Evolutionary conservation across 805 yeast species (phyloP).

Genomic region (Teunomyces atbi): DNA sequence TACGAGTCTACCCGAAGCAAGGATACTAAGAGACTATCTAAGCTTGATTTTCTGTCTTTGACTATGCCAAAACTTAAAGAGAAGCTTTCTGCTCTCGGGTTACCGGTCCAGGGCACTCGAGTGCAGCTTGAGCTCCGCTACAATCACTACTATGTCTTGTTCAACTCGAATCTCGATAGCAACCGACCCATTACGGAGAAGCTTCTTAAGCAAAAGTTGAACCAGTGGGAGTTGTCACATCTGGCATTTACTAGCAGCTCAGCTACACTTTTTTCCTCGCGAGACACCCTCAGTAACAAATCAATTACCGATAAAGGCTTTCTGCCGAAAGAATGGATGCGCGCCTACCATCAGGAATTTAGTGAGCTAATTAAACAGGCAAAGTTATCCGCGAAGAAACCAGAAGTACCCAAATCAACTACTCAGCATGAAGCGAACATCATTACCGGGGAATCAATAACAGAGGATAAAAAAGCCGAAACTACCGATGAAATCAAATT

Average conservation of each 20-base stretch:
- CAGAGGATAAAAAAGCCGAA: not conserved
- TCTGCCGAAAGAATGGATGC: slow-evolving; percentile 44
- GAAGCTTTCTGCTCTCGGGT: slow-evolving; percentile 50
- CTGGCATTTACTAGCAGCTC: slow-evolving; percentile 24
- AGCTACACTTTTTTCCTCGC: slow-evolving; percentile 22
- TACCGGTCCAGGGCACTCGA: slow-evolving; percentile 65
- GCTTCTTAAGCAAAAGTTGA: slow-evolving; percentile 53
- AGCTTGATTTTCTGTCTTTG: slow-evolving; percentile 61
- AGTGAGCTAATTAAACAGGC: slow-evolving; percentile 38
- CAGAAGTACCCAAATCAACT: not conserved
- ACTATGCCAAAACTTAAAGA: slow-evolving; percentile 60
- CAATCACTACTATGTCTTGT: slow-evolving; percentile 70
- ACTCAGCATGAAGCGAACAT: too few species aligned
- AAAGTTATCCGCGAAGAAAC: slow-evolving; percentile 10
- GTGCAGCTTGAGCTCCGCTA: slow-evolving; percentile 65
- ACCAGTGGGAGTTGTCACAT: slow-evolving; percentile 61
- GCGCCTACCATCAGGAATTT: slow-evolving; percentile 39
- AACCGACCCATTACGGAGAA: slow-evolving; percentile 58
- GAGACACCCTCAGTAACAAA: slow-evolving; percentile 21
- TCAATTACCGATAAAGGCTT: slow-evolving; percentile 47
- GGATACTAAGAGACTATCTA: slow-evolving; percentile 49
- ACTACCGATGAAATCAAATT: slow-evolving; percentile 1
- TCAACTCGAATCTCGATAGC: slow-evolving; percentile 81
- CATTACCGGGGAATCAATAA: not conserved
- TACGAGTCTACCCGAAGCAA: slow-evolving; percentile 22